Percentiles rank a stretch among this genome's conserved stretches.
These are phyloP conservation scores for Penicillium concentricum DNA, from an alignment of 2,329 filamentous ascomycete species.

Conservation along the genomic window DNA sequence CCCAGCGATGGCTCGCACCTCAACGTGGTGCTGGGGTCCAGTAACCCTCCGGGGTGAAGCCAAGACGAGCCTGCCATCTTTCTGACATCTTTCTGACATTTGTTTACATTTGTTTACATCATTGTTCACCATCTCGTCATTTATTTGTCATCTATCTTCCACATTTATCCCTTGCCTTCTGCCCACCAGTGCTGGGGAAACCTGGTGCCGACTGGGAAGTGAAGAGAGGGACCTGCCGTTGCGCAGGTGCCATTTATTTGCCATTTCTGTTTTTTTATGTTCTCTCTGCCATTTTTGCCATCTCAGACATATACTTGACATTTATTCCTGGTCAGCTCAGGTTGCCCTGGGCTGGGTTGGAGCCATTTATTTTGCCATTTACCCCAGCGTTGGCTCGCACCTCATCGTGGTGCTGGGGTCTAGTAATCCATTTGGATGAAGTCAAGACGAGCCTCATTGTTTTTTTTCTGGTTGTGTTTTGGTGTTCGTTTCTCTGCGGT, in stretches of 20 bases:
- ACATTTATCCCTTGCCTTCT: not conserved
- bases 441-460: conserved; percentile 8
- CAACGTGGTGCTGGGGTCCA: conserved; percentile 17
- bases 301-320: too few species aligned
- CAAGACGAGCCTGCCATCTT: conserved; percentile 10
- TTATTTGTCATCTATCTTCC: not conserved
- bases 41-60: conserved; percentile 13
- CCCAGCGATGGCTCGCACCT: conserved; percentile 16
- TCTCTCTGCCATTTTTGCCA: too few species aligned
- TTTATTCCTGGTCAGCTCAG: too few species aligned
- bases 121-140: too few species aligned
- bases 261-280: too few species aligned
- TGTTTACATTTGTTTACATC: too few species aligned
- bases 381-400: conserved; percentile 10
- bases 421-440: conserved; percentile 12
- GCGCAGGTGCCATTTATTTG: not conserved
- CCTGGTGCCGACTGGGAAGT: not conserved
- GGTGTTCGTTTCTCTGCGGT: not conserved
- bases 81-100: not conserved
- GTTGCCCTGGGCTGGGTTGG: too few species aligned
- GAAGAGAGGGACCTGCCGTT: not conserved
- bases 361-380: not conserved
- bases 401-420: conserved; percentile 16
- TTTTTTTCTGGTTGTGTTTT: not conserved
- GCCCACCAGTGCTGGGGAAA: not conserved